Conservation (phyloP, 1,139 yeast species). For the Meyerozyma sp. region DNA sequence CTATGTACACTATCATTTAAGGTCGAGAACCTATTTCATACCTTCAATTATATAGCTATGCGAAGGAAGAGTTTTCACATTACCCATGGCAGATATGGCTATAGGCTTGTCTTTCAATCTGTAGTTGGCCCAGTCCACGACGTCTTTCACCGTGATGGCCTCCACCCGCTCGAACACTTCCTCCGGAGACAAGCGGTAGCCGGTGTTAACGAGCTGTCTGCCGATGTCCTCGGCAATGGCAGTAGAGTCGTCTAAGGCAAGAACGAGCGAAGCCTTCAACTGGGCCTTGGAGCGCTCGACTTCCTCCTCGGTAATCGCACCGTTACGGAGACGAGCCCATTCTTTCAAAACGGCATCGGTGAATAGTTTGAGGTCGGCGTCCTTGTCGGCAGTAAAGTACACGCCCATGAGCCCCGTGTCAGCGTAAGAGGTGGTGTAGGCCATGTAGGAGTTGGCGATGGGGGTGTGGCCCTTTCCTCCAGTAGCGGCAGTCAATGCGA, state of each 20-base stretch:
- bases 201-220: conserved; percentile 93
- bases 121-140: conserved; percentile 84
- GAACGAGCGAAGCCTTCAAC: conserved; percentile 81
- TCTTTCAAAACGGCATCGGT: conserved; percentile 76
- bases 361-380: conserved; percentile 58
- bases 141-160: conserved; percentile 71
- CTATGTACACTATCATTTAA: conserved; percentile 9
- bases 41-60: conserved; percentile 46
- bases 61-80: conserved; percentile 59
- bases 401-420: conserved; percentile 98
- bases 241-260: conserved; percentile 91
- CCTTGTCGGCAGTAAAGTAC: conserved; percentile 78
- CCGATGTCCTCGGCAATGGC: conserved; percentile 98
- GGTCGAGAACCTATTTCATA: conserved; percentile 16
- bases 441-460: conserved; percentile 90
- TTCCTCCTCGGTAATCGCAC: conserved; percentile 75
- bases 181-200: conserved; percentile 84
- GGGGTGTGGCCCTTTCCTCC: conserved; percentile 48
- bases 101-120: conserved; percentile 73
- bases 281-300: conserved; percentile 94
- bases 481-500: conserved; percentile 72
- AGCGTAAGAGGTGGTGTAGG: conserved; percentile 93
- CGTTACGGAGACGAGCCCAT: conserved; percentile 81
- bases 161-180: conserved; percentile 87
- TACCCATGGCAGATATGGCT: conserved; percentile 88